Base-by-base conservation (phyloP, 108 stramenopile genomes). In the Fragilaria crotonensis region DNA sequence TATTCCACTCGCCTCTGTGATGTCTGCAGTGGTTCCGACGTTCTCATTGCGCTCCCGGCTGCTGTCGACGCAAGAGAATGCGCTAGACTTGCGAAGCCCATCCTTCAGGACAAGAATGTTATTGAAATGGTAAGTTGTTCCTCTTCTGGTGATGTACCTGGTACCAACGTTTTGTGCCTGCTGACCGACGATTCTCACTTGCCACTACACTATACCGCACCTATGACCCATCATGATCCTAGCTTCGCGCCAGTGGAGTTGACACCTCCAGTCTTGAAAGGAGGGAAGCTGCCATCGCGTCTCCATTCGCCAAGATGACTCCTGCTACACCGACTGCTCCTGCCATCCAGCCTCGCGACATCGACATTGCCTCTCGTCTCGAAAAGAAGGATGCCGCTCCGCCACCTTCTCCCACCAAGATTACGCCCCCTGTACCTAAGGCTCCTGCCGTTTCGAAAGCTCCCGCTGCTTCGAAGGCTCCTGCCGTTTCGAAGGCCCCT, bases 31-130 rank as follows among this genome's bases (percentile, higher is more conserved):
- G 73, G 63, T 14, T 77, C 76, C 49, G 78, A 78, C 45, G 77
- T 90, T 23, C 60, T 87, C 30, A 71, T 90, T 33, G 89, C 89
- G 2, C 66, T 83, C 14, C 89, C 89, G 22, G 48, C 49, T 22
- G 85, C 75, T 22, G 51, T 85, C 55, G 23, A 54, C 19, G 73
- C 78, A 29, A 59, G 52, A 4, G 81, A 73, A 5, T 67, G 71
- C 19, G 58, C 77, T 0, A 63, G 71, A 17, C 59, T 92, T 52
- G 82, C 90, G 2, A 68, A 55, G 18, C 86, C 84, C 1, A 92
- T 92, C 59, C 62, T 92, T 33, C 47, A 52, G n/a, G 78, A 92
- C 70, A 36, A 63, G 18, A 79, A 83, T 59, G 86, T 92, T 30
- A 57, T 52, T 19, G 57, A 79, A 50, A 88, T 92, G 87, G 86